Evolutionary conservation across 345 rosid genomes (phyloP).

Genomic region (Gossypium bickii): DNA sequence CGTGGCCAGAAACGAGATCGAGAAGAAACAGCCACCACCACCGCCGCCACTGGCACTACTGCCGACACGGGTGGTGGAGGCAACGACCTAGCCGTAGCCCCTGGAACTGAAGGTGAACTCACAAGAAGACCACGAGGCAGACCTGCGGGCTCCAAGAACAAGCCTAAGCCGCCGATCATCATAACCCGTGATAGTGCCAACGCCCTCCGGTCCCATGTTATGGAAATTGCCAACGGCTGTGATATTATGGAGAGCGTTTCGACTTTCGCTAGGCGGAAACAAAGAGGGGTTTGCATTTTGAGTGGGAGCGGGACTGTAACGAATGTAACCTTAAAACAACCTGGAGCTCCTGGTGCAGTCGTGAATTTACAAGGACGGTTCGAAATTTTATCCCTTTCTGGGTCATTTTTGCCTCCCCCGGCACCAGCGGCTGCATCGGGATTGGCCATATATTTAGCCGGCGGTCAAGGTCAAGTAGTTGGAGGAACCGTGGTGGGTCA

Average conservation of each 20-base stretch:
- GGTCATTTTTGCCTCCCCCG: slow-evolving; percentile 89
- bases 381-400: slow-evolving; percentile 84
- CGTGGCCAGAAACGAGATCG: slow-evolving; percentile 68
- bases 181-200: slow-evolving; percentile 93
- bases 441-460: slow-evolving; percentile 78
- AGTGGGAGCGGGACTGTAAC: slow-evolving; percentile 88
- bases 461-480: slow-evolving; percentile 96
- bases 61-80: slow-evolving; percentile 21
- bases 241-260: slow-evolving; percentile 82
- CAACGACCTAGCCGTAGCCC: slow-evolving; percentile 34
- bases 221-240: slow-evolving; percentile 76
- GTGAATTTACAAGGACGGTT: slow-evolving; percentile 85
- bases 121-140: slow-evolving; percentile 76
- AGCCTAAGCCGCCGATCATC: slow-evolving; percentile 89
- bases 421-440: slow-evolving; percentile 91
- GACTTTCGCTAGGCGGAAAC: slow-evolving; percentile 68
- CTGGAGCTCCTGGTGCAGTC: slow-evolving; percentile 73
- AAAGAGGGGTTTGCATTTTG: slow-evolving; percentile 82
- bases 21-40: slow-evolving; percentile 35
- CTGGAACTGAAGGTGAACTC: slow-evolving; percentile 48
- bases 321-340: slow-evolving; percentile 73
- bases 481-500: slow-evolving; percentile 91
- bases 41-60: slow-evolving; percentile 7
- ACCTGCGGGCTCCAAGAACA: slow-evolving; percentile 88
- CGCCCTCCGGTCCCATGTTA: slow-evolving; percentile 87